Evolutionary conservation across 73 alveolate genomes (phyloP).

Genomic region (Paramecium primaurelia): DNA sequence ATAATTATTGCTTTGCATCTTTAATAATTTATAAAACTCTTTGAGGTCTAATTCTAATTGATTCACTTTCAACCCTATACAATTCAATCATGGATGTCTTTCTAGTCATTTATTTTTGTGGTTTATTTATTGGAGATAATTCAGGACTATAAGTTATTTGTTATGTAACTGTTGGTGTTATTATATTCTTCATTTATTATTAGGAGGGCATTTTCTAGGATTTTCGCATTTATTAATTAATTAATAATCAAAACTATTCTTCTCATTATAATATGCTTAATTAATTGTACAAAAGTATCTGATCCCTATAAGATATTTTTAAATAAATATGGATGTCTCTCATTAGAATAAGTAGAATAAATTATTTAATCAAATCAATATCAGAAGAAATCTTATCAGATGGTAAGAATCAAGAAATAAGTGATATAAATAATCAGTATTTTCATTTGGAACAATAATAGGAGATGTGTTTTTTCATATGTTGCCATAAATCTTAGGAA

Average conservation of each 20-base stretch:
- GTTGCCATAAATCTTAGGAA: conserved; percentile 16
- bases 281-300: not conserved
- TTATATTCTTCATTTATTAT: not conserved
- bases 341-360: not conserved
- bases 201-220: conserved; percentile 4
- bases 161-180: not conserved
- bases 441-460: conserved; percentile 49
- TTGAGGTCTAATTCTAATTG: not conserved
- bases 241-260: not conserved
- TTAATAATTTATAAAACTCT: not conserved
- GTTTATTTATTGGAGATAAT: not conserved
- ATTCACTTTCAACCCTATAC: not conserved
- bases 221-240: conserved; percentile 13
- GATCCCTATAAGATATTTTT: not conserved
- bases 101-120: not conserved
- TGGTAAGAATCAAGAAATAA: not conserved
- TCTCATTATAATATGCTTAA: not conserved
- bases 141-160: not conserved
- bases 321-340: not conserved
- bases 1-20: not conserved
- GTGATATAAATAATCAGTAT: not conserved
- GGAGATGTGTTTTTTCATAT: conserved; percentile 55
- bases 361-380: not conserved
- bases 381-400: not conserved
- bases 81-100: conserved; percentile 2